Percentiles rank a stretch among this genome's conserved stretches.
Conservation (phyloP, 495 filamentous ascomycete species). For the Achaetomiella virescens region DNA sequence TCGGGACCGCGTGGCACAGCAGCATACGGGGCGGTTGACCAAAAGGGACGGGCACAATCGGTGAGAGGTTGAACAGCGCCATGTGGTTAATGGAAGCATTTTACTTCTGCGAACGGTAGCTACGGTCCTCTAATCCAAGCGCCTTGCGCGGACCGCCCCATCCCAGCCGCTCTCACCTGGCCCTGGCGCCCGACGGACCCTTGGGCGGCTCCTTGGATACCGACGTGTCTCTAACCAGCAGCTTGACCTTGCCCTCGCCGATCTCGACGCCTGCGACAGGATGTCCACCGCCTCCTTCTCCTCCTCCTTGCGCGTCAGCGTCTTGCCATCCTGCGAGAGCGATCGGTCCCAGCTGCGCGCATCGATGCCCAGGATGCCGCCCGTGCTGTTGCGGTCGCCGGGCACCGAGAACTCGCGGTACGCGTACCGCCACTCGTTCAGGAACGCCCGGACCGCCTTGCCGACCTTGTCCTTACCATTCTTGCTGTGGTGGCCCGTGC, state of each 20-base stretch:
- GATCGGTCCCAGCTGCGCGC: conserved; percentile 80
- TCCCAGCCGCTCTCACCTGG: conserved; percentile 20
- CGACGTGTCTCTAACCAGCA: conserved; percentile 47
- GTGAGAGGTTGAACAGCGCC: neutral
- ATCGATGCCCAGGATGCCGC: conserved; percentile 92
- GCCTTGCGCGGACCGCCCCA: neutral
- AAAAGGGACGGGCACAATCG: no score
- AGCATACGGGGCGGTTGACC: no score
- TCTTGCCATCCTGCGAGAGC: conserved; percentile 41
- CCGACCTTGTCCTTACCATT: conserved; percentile 98
- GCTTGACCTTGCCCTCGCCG: conserved; percentile 53
- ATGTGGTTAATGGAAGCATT: neutral
- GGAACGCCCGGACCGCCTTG: conserved; percentile 81
- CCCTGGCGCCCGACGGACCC: conserved; percentile 38
- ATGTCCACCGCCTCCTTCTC: conserved; percentile 55
- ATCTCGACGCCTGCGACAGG: conserved; percentile 53
- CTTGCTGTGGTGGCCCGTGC: conserved; percentile 96
- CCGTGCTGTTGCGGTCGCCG: conserved; percentile 82
- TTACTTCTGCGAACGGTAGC: neutral
- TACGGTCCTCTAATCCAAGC: neutral
- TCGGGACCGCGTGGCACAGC: neutral
- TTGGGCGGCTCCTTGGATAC: conserved; percentile 31
- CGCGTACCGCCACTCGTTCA: conserved; percentile 93
- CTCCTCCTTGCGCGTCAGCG: conserved; percentile 44
- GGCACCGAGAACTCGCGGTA: conserved; percentile 95